Conservation (phyloP, 2,329 filamentous ascomycete genomes). For the Emergomyces africanus region DNA sequence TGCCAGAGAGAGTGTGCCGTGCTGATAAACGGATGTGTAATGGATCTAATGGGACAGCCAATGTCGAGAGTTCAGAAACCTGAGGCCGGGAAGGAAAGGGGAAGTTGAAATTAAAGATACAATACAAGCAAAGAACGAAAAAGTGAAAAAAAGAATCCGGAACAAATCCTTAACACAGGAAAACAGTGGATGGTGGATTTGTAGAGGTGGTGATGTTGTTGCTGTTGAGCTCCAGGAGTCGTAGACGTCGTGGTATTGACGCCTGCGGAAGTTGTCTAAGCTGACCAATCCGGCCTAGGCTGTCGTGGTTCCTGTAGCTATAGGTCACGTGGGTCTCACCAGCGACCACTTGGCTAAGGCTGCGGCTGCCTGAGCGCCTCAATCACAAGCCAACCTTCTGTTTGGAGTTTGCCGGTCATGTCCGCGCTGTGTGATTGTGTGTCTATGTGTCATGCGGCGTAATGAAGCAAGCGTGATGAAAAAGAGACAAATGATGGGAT, state of each 20-base stretch:
- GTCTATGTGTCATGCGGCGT: not conserved
- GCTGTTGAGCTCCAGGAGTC: not conserved
- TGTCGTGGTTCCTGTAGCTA: slow-evolving; percentile 1
- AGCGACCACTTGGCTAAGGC: too few species aligned
- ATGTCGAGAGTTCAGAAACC: too few species aligned
- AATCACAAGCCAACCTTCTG: not conserved
- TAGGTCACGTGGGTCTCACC: not conserved
- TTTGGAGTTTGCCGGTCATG: not conserved
- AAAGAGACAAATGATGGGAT: not conserved
- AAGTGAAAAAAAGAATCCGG: not conserved
- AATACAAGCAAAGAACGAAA: not conserved
- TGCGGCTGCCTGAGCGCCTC: not conserved
- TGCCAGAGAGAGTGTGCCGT: not conserved
- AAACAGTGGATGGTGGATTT: not conserved
- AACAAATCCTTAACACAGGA: not conserved
- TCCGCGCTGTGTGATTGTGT: not conserved
- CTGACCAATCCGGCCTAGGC: not conserved
- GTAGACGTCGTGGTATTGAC: not conserved
- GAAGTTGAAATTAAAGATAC: not conserved
- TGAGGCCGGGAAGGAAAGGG: not conserved
- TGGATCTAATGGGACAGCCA: not conserved
- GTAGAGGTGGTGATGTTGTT: not conserved
- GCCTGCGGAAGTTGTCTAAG: not conserved
- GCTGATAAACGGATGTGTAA: not conserved
- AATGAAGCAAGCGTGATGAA: not conserved